Percentiles rank a stretch among this genome's conserved stretches.
Evolutionary conservation across 2,329 filamentous ascomycete genomes (phyloP).

Genomic region (Trichoderma atroviride): DNA sequence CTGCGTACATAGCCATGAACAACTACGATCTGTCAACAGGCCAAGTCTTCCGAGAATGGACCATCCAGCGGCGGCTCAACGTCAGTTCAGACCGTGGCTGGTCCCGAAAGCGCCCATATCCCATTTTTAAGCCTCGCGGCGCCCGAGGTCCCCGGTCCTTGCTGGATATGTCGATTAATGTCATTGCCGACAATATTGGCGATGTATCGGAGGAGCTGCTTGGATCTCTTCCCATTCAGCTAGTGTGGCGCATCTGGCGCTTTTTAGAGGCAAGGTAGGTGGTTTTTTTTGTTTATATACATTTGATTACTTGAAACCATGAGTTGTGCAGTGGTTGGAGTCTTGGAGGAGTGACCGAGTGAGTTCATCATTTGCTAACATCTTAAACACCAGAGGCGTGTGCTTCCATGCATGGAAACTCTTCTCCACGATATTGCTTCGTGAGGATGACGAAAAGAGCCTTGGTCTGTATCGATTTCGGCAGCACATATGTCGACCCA

Average conservation of each 20-base stretch:
- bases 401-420: conserved; percentile 47
- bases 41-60: conserved; percentile 45
- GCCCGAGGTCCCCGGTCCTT: conserved; percentile 42
- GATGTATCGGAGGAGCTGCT: conserved; percentile 40
- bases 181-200: conserved; percentile 44
- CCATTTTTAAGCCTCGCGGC: conserved; percentile 34
- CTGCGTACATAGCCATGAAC: conserved; percentile 35
- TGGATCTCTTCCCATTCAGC: conserved; percentile 39
- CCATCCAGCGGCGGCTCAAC: conserved; percentile 36
- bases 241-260: conserved; percentile 45
- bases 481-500: conserved; percentile 45
- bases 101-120: conserved; percentile 40
- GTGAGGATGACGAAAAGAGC: conserved; percentile 40
- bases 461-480: conserved; percentile 45
- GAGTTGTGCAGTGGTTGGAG: background rate
- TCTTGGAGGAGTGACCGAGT: background rate
- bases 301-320: background rate
- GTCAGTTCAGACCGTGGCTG: conserved; percentile 39
- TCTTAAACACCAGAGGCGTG: conserved; percentile 36
- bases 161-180: conserved; percentile 44
- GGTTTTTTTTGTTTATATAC: background rate
- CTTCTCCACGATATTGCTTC: conserved; percentile 41
- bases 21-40: conserved; percentile 41
- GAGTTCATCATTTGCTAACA: background rate
- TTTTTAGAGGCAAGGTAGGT: conserved; percentile 45